Base-by-base conservation (phyloP, 1,284 basidiomycete species). In the Pseudomicrostroma phylloplanum region DNA sequence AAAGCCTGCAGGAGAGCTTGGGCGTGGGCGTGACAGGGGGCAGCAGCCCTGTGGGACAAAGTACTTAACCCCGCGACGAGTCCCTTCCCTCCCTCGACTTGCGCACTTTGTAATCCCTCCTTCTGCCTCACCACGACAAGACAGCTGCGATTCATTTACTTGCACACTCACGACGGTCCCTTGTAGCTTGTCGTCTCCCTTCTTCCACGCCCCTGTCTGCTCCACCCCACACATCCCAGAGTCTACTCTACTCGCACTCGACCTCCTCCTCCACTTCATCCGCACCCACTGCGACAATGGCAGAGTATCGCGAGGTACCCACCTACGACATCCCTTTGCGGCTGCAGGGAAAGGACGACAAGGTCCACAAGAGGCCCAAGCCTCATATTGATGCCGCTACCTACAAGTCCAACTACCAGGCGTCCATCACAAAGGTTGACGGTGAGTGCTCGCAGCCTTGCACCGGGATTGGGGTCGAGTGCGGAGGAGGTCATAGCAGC, bases 301-400 rank as follows among this genome's bases (percentile, higher is more conserved):
- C 66, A 23, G 66, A 67, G 36, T 63, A 65, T 56, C 54, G 54
- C 62, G 70, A 75, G 55, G 66, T 68, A 41, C 56, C 56, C 15
- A 54, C 59, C n/a, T 68, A 61, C 65, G 67, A 69, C 62, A 68
- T 76, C 55, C 69, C 73, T n/a, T 58, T 65, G 56, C 66, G 73
- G 40, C 67, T 72, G 3, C 67, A 70, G 61, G 69, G 61, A 36
- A 43, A 55, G 9, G 61, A 58, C 41, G 40, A 54, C n/a, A 25
- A 25, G 13, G n/a, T 13, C 57, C 60, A 73, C 61, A 62, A 60
- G 26, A 64, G 69, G 54, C 73, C 72, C 40, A 65, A 56, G 51
- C 72, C 73, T 51, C 72, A 74, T 63, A 60, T 76, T 60, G 61
- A 63, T 55, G 63, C 65, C 26, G 66, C 55, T 2, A 70, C 65